Conservation (phyloP, 108 stramenopile species). For the Pseudonitzschia multistriata region DNA sequence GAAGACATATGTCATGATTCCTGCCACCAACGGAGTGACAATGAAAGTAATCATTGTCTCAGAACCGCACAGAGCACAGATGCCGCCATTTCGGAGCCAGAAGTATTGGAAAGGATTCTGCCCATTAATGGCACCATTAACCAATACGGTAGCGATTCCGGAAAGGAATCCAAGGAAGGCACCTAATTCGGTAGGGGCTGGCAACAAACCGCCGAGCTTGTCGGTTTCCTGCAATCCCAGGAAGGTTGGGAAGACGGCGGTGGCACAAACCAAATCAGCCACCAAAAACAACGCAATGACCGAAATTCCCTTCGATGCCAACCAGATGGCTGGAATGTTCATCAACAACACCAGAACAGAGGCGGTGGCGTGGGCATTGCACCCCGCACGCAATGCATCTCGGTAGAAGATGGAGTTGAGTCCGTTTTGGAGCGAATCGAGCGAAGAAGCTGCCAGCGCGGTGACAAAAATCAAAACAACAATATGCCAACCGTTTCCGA, state of each 20-base stretch:
- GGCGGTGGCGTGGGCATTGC: conserved; percentile 41
- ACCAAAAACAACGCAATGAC: conserved; percentile 76
- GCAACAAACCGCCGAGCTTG: conserved; percentile 36
- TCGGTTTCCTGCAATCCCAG: conserved; percentile 64
- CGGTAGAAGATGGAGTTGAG: conserved; percentile 52
- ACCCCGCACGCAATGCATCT: conserved; percentile 54
- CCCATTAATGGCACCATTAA: conserved; percentile 64
- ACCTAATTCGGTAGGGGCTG: conserved; percentile 73
- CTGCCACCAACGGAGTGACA: conserved; percentile 54
- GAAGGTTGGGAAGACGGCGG: conserved; percentile 70
- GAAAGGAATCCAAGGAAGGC: conserved; percentile 60
- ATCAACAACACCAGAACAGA: conserved; percentile 48
- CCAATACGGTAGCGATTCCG: conserved; percentile 63
- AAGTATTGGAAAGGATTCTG: conserved; percentile 71
- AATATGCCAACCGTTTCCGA: conserved; percentile 64
- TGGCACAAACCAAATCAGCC: conserved; percentile 80
- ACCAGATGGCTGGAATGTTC: conserved; percentile 64
- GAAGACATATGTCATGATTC: conserved; percentile 52
- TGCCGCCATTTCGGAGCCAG: conserved; percentile 60
- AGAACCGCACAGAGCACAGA: conserved; percentile 73
- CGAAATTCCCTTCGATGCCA: conserved; percentile 46
- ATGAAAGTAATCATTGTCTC: conserved; percentile 80
- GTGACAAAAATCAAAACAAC: conserved; percentile 66
- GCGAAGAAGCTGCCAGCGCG: conserved; percentile 57
- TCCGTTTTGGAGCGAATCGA: conserved; percentile 76